These are phyloP conservation scores for Ascochyta clinopodiicola DNA, from an alignment of 2,329 filamentous ascomycete species.

Conservation along the genomic window DNA sequence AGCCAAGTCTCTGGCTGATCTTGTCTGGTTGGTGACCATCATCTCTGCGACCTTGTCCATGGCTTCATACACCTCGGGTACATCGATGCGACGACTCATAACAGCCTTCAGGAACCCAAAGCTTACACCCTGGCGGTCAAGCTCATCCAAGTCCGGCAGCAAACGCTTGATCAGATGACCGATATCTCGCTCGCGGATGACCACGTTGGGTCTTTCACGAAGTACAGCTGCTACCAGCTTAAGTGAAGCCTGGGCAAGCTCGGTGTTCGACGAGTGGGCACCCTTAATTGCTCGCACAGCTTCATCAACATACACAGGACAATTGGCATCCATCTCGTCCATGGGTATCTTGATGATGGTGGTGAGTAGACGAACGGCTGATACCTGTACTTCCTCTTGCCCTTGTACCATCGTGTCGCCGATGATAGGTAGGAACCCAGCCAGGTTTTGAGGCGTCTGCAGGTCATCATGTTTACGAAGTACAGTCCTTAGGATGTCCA, in stretches of 20 bases:
- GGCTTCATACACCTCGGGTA: slow-evolving; percentile 87
- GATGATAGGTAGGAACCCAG: slow-evolving; percentile 85
- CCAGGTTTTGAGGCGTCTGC: slow-evolving; percentile 77
- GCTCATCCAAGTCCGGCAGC: slow-evolving; percentile 88
- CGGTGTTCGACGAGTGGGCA: slow-evolving; percentile 78
- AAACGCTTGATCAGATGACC: slow-evolving; percentile 83
- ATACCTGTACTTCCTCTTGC: slow-evolving; percentile 92
- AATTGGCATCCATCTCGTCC: slow-evolving; percentile 70
- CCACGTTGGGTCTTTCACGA: slow-evolving; percentile 77
- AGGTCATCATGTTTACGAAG: slow-evolving; percentile 84
- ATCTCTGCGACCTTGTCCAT: slow-evolving; percentile 82
- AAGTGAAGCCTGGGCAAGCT: slow-evolving; percentile 84
- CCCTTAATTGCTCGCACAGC: slow-evolving; percentile 81
- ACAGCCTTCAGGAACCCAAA: slow-evolving; percentile 94
- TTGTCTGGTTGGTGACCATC: slow-evolving; percentile 96
- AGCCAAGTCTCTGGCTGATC: slow-evolving; percentile 83
- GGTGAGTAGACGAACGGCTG: slow-evolving; percentile 82
- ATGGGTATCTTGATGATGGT: slow-evolving; percentile 86
- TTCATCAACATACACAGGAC: slow-evolving; percentile 82
- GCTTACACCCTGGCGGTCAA: slow-evolving; percentile 87
- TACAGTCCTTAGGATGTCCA: slow-evolving; percentile 86
- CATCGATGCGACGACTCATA: slow-evolving; percentile 82
- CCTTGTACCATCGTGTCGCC: slow-evolving; percentile 84
- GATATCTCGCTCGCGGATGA: slow-evolving; percentile 80
- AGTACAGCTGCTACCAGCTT: slow-evolving; percentile 88